phyloP scores from a whole-genome alignment of 1,284 basidiomycete genomes.

The Amylostereum chailletii region DNA sequence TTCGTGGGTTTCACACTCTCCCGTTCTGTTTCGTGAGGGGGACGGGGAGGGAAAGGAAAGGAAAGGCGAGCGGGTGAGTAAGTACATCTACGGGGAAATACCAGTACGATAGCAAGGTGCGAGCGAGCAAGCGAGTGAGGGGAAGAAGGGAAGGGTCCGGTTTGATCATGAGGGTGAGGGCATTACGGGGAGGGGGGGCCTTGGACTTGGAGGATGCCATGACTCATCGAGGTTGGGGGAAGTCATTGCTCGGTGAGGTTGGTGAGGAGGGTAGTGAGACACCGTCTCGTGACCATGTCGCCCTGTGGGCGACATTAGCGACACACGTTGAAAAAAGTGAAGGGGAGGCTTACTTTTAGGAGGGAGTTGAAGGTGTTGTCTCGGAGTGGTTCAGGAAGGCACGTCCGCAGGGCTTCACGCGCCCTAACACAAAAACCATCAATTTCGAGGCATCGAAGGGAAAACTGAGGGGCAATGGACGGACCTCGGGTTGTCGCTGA shows the following conservation, averaged over 20 bases:
- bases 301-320: conserved; percentile 40
- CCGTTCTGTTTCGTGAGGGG: no score
- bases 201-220: no score
- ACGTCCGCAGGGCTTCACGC: conserved; percentile 91
- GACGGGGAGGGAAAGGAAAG: no score
- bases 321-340: conserved; percentile 1
- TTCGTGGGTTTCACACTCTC: no score
- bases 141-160: no score
- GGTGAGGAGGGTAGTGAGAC: conserved; percentile 89
- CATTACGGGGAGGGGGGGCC: no score
- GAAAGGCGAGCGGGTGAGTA: no score
- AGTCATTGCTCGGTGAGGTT: conserved; percentile 69
- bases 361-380: conserved; percentile 91
- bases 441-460: not conserved
- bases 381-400: conserved; percentile 92
- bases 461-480: conserved; percentile 19
- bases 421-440: conserved; percentile 45
- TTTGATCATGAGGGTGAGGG: no score
- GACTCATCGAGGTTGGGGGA: not conserved
- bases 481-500: conserved; percentile 93
- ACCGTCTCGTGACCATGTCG: conserved; percentile 94
- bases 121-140: no score
- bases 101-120: no score
- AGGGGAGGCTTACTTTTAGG: conserved; percentile 56
- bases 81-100: no score